phyloP scores from a whole-genome alignment of 768 basidiomycete genomes.

The Tylopilus cervinicoccineus region DNA sequence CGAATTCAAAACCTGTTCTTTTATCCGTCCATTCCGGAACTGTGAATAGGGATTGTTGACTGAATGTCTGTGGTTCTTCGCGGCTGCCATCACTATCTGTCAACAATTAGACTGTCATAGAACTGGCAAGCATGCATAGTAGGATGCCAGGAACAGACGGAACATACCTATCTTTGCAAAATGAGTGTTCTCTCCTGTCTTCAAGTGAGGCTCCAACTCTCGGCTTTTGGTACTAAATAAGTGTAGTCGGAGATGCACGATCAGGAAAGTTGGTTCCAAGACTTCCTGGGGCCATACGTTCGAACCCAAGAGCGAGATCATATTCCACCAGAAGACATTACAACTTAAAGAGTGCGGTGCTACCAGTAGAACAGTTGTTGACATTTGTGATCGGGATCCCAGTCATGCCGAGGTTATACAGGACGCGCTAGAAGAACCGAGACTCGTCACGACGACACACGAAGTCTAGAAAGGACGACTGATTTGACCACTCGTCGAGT shows the following conservation, averaged over 20 bases:
- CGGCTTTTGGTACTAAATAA: conserved; percentile 41
- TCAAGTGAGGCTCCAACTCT: conserved; percentile 46
- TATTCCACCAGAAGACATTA: conserved; percentile 74
- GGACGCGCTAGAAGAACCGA: conserved; percentile 47
- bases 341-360: conserved; percentile 70
- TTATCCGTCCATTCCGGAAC: conserved; percentile 74
- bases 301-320: conserved; percentile 80
- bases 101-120: not conserved
- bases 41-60: conserved; percentile 84
- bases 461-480: no score
- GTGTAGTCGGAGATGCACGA: conserved; percentile 41
- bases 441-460: no score
- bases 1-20: conserved; percentile 63
- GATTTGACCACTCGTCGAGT: conserved; percentile 75
- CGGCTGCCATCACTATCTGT: conserved; percentile 40
- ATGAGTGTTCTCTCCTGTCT: conserved; percentile 55
- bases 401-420: conserved; percentile 82
- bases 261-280: conserved; percentile 63
- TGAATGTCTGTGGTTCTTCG: conserved; percentile 83
- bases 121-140: not conserved
- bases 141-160: not conserved
- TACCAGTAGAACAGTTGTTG: conserved; percentile 84
- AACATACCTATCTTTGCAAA: conserved; percentile 72
- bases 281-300: conserved; percentile 77
- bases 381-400: conserved; percentile 83